Evolutionary conservation across 2,329 filamentous ascomycete genomes (phyloP), one percentile per base, ranked within the genome.

Genomic region (Ophiostoma tasmaniense): DNA sequence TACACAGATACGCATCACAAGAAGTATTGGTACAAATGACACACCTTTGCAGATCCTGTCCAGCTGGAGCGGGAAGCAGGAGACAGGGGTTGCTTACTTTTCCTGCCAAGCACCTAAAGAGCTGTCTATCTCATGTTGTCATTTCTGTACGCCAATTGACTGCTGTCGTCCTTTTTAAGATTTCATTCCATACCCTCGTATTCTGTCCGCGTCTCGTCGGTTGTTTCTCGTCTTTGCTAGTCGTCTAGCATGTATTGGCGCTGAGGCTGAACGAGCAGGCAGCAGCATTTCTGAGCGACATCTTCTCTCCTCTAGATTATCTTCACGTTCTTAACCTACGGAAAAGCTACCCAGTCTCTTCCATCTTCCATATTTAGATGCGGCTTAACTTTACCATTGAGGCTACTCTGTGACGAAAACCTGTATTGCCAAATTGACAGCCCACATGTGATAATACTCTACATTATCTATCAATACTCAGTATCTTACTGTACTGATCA

Each of bases 21-120:
- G 2, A 30, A 61, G 25, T 14, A 61, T 25, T 14, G 4, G 52
- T 28, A 64, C 30, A 33, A 22, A 25, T 17, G 39, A 4, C 50
- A 13, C n/a, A 22, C 33, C 22, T 37, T 7, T 37, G 61, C 10
- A 64, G 61, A 64, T 64, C 61, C 33, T 64, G 61, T 64, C 33
- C 61, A 64, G 61, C 61, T 64, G 59, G 59, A 64, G 30, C 33
- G 59, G 50, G 59, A 62, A 37, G 30, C 59, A 35, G 30, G 59
- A 64, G n/a, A n/a, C 59, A n/a, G 59, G 59, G 33, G 59, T 37
- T n/a, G 59, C 30, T 35, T 33, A 33, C 59, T 62, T 30, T 62
- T 30, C 42, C 17, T 55, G 59, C 28, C 30, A 33, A 37, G 59
- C n/a, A 55, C 14, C 45, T n/a, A n/a, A n/a, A n/a, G n/a, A n/a